Percentiles rank a stretch among this genome's conserved stretches.
Evolutionary conservation across 1,284 basidiomycete genomes (phyloP).

Genomic region (Austroboletus novae-zelandiae): DNA sequence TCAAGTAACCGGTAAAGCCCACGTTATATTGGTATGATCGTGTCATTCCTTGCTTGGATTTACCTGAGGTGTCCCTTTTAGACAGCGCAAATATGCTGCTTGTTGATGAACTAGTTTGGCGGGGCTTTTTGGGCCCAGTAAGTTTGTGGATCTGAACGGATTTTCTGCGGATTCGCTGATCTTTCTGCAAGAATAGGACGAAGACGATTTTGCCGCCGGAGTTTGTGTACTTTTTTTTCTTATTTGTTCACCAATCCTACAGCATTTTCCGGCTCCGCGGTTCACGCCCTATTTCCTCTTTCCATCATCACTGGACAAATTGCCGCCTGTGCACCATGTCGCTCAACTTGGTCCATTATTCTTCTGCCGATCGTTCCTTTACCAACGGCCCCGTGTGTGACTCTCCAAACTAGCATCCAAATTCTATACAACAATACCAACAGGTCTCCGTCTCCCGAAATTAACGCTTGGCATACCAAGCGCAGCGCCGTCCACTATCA

Average conservation of each 20-base stretch:
- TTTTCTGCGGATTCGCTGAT: background rate
- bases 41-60: background rate
- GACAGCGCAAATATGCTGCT: background rate
- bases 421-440: background rate
- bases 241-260: background rate
- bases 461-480: background rate
- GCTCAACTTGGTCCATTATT: background rate
- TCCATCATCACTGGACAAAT: background rate
- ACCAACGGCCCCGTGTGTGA: slow-evolving; percentile 6
- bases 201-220: background rate
- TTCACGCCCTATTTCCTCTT: background rate
- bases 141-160: background rate
- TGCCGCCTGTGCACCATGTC: background rate
- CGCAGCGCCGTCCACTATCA: background rate
- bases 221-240: background rate
- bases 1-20: background rate
- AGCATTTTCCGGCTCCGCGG: background rate
- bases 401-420: background rate
- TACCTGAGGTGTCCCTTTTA: background rate
- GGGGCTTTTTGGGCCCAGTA: background rate
- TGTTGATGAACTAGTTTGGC: slow-evolving; percentile 12
- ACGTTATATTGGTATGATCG: slow-evolving; percentile 2
- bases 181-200: background rate
- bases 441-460: background rate
- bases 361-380: background rate